Base-by-base conservation (phyloP, 192 early-diverging fungal species). In the Entomortierella beljakovae region DNA sequence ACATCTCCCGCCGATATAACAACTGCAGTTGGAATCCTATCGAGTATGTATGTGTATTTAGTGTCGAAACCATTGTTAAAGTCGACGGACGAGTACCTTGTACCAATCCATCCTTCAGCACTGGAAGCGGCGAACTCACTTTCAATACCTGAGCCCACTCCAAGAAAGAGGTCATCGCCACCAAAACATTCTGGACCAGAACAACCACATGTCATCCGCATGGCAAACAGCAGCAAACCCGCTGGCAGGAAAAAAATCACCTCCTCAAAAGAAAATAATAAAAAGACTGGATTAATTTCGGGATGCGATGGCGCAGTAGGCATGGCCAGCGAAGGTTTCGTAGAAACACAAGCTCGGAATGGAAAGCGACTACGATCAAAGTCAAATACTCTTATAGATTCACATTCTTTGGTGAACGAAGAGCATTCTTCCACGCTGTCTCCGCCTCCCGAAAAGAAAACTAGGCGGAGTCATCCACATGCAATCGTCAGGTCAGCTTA, bases 11-110 rank as follows among this genome's bases (percentile, higher is more conserved):
- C 51, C 6, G 32, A 16, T 1, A 60, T 68, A 1, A n/a, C 59
- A 7, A 65, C 62, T 40, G 65, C 72, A 1, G 48, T 76, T 29
- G 72, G 72, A 10, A 68, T 76, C 34, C 40, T 76, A 8, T 62
- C 59, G 1, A 37, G 18, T 7, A 68, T 76, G 58, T 48, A 62
- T 6, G 46, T 76, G 18, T 37, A 51, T 49, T 43, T 76, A 13
- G 37, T 38, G 22, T 56, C 64, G 5, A 51, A 59, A n/a, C 72
- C 72, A 42, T 38, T 65, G 23, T 54, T 68, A 9, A 43, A 33
- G 5, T 57, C 61, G 18, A 35, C 59, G 2, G 64, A 67, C 20
- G 58, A 57, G 5, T 76, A 62, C 25, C 22, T 76, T 32, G 29
- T 76, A 1, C 70, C 70, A 2, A 28, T 71, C 0, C 61, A 46